Percentiles rank a stretch among this genome's conserved stretches.
Evolutionary conservation across 2,329 filamentous ascomycete species (phyloP).

Genomic region (Lojkania enalia): DNA sequence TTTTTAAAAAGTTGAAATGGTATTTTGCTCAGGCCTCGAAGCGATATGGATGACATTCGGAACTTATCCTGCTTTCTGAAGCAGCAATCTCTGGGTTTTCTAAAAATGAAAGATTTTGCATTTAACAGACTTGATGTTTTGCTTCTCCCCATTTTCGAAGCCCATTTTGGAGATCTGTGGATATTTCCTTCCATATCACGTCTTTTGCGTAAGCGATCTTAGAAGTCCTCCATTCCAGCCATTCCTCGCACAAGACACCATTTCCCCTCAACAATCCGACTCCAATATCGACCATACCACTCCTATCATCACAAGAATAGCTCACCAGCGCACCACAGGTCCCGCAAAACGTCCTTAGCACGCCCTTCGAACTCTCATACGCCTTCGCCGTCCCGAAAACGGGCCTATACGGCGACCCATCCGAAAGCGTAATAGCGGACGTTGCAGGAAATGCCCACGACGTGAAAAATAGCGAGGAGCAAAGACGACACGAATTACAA

Average conservation of each 20-base stretch:
- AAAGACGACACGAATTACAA: slow-evolving; percentile 64
- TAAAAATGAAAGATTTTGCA: too few relatives aligned
- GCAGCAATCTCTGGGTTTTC: too few relatives aligned
- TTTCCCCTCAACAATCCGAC: slow-evolving; percentile 56
- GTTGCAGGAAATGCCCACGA: slow-evolving; percentile 68
- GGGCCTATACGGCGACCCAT: slow-evolving; percentile 45
- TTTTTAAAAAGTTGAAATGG: too few relatives aligned
- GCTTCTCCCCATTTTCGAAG: slow-evolving; percentile 7
- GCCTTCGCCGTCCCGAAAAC: slow-evolving; percentile 51
- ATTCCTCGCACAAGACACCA: slow-evolving; percentile 51
- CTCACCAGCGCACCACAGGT: slow-evolving; percentile 67
- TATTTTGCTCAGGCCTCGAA: too few relatives aligned
- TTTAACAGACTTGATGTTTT: too few relatives aligned
- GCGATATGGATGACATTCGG: too few relatives aligned
- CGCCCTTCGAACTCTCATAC: slow-evolving; percentile 59
- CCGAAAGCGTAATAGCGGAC: slow-evolving; percentile 57
- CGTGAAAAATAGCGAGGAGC: slow-evolving; percentile 65
- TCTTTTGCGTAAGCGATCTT: slow-evolving; percentile 65
- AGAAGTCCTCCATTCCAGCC: slow-evolving; percentile 64
- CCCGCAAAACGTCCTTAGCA: slow-evolving; percentile 64
- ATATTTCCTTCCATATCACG: slow-evolving; percentile 29
- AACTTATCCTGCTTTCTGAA: too few relatives aligned
- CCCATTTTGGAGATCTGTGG: slow-evolving; percentile 16
- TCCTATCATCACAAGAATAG: slow-evolving; percentile 59
- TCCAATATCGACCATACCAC: slow-evolving; percentile 64